Conservation (phyloP, 441 rosid species). For the Pelargonium fulgidum region DNA sequence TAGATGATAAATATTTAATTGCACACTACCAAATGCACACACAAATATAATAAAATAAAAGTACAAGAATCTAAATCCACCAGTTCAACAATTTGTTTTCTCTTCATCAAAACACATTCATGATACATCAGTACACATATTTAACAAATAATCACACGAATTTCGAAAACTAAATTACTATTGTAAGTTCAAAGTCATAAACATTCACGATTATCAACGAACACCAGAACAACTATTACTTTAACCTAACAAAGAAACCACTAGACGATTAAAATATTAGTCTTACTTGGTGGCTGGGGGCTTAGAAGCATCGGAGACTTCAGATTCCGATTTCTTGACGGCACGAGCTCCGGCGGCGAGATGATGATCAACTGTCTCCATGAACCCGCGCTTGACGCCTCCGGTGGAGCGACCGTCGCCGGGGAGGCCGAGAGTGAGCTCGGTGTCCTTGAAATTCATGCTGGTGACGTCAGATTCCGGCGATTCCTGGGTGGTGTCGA, state of each 20-base stretch:
- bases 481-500: not conserved
- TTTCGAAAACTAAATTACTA: not conserved
- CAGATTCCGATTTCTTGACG: slow-evolving; percentile 3
- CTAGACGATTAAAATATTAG: not conserved
- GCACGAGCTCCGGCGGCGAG: not conserved
- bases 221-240: not conserved
- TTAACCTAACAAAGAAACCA: not conserved
- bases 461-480: not conserved
- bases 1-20: not conserved
- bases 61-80: too few species aligned
- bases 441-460: slow-evolving; percentile 1
- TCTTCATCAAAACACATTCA: too few species aligned
- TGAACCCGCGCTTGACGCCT: slow-evolving; percentile 9
- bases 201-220: not conserved
- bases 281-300: slow-evolving; percentile 24
- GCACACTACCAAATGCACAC: not conserved
- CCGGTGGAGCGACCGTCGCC: slow-evolving; percentile 10
- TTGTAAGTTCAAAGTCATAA: not conserved
- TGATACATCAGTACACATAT: too few species aligned
- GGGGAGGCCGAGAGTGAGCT: slow-evolving; percentile 19
- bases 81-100: too few species aligned
- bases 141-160: not conserved
- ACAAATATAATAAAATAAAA: not conserved
- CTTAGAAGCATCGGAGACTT: slow-evolving; percentile 13
- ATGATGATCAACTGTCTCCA: slow-evolving; percentile 14